phyloP scores from a whole-genome alignment of 768 basidiomycete species.

The Collybia mongolica region DNA sequence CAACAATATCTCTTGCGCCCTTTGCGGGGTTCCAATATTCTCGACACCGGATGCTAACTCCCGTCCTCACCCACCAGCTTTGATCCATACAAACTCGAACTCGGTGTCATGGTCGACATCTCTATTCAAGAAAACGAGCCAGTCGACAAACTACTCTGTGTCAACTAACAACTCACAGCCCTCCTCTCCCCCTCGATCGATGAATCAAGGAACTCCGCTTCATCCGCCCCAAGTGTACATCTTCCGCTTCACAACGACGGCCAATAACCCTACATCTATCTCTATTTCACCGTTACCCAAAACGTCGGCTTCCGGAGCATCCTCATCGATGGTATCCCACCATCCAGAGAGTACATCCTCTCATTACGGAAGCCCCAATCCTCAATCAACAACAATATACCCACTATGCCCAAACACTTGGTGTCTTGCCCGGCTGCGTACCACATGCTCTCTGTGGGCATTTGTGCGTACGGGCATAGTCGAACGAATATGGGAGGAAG shows the following conservation, averaged over 20 bases:
- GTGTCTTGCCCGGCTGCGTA: conserved; percentile 79
- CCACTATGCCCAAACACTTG: conserved; percentile 85
- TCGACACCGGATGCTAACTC: conserved; percentile 26
- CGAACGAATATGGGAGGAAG: conserved; percentile 90
- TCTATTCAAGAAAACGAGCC: conserved; percentile 54
- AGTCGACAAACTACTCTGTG: conserved; percentile 22
- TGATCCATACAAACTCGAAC: conserved; percentile 28
- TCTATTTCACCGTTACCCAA: conserved; percentile 26
- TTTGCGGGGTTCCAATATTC: conserved; percentile 69
- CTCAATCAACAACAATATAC: conserved; percentile 52
- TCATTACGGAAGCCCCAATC: conserved; percentile 19
- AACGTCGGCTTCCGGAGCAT: conserved; percentile 13
- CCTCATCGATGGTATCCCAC: conserved; percentile 23
- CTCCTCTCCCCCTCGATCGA: conserved; percentile 27
- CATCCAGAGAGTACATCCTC: conserved; percentile 21
- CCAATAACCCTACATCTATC: conserved; percentile 22
- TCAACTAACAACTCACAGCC: conserved; percentile 28
- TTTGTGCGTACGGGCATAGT: conserved; percentile 81
- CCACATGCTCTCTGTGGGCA: conserved; percentile 90
- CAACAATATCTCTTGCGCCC: conserved; percentile 68
- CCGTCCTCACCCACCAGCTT: conserved; percentile 30
- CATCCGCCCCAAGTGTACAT: conserved; percentile 56
- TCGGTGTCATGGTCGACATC: conserved; percentile 51
- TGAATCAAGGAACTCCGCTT: conserved; percentile 21
- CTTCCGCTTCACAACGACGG: conserved; percentile 56